Base-by-base conservation (phyloP, 345 rosid species). In the Rhizophora mangle region DNA sequence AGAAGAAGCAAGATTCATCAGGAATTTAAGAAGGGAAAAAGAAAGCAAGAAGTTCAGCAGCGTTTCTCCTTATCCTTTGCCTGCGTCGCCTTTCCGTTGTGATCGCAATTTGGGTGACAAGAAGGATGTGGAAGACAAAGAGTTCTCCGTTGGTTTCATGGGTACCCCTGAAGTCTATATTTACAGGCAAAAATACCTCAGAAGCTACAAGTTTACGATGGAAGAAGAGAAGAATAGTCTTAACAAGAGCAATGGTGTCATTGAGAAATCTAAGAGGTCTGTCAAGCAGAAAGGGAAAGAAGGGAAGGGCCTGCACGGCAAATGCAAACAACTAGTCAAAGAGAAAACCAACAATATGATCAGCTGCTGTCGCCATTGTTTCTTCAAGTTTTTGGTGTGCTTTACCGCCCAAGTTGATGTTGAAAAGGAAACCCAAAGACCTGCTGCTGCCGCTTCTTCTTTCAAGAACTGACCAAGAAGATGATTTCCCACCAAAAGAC, bases 201-300 rank as follows among this genome's bases (percentile, higher is more conserved):
- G 76, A 65, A 80, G 84, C 84, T 82, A 82, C 65, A 60, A 65
- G 27, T 80, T 80, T 34, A 56, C 56, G 24, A 65, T 53, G 65
- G 74, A 47, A 15, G 62, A 32, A 47, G 69, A 73, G 19, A 49
- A 34, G 3, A 43, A 65, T 21, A n/a, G 2, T 30, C 16, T 2
- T 18, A 26, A 11, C 15, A 55, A 34, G 19, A 16, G 3, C 9
- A 47, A 9, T 43, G 16, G 31, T 20, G 71, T 46, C 34, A 36
- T 26, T 0, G 58, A 59, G 57, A 75, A 51, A 47, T 4, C 47
- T 15, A 78, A 32, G 59, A 43, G 43, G 52, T 75, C 65, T 73
- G 9, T 78, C 19, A 24, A 19, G 22, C 27, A 30, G 32, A 63
- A 53, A 47, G 68, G 55, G 47, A 26, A 51, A 39, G 57, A 16